These are phyloP conservation scores for Botrytis byssoidea DNA, from an alignment of 2,329 filamentous ascomycete genomes.

Conservation along the genomic window DNA sequence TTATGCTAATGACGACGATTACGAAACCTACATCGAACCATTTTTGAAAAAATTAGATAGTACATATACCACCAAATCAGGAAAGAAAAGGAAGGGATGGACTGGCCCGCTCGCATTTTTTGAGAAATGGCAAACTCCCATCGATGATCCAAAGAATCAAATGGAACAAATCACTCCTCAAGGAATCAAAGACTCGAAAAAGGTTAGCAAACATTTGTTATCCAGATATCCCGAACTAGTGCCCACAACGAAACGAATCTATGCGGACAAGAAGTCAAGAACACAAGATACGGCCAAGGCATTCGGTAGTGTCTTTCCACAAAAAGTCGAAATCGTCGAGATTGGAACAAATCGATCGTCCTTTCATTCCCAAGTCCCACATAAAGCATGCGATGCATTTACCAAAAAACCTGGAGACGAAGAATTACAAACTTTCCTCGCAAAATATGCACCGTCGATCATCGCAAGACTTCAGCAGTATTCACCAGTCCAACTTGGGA, in stretches of 20 bases:
- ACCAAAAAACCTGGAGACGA: constrained; percentile 35
- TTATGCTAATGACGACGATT: constrained; percentile 53
- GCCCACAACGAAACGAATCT: constrained; percentile 36
- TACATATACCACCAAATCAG: constrained; percentile 31
- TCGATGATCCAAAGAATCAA: constrained; percentile 36
- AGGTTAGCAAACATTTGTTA: constrained; percentile 35
- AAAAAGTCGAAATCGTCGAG: constrained; percentile 34
- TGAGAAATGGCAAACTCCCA: constrained; percentile 35
- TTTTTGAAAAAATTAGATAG: constrained; percentile 56
- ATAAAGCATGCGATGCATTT: constrained; percentile 61
- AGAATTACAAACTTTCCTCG: constrained; percentile 42
- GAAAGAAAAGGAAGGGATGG: constrained; percentile 33
- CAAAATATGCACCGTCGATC: constrained; percentile 60
- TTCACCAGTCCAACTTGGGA: constrained; percentile 61
- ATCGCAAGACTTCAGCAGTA: constrained; percentile 53
- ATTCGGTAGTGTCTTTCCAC: constrained; percentile 34
- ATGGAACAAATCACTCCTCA: constrained; percentile 37
- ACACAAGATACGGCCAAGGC: constrained; percentile 37
- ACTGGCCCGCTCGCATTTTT: constrained; percentile 34
- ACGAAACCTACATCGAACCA: constrained; percentile 50
- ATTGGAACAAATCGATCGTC: constrained; percentile 55
- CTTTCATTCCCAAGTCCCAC: constrained; percentile 35
- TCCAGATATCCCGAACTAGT: constrained; percentile 35
- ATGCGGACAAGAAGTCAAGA: constrained; percentile 36
- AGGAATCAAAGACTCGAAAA: constrained; percentile 34